Evolutionary conservation across 108 stramenopile species (phyloP).

Genomic region (Skeletonema marinoi): DNA sequence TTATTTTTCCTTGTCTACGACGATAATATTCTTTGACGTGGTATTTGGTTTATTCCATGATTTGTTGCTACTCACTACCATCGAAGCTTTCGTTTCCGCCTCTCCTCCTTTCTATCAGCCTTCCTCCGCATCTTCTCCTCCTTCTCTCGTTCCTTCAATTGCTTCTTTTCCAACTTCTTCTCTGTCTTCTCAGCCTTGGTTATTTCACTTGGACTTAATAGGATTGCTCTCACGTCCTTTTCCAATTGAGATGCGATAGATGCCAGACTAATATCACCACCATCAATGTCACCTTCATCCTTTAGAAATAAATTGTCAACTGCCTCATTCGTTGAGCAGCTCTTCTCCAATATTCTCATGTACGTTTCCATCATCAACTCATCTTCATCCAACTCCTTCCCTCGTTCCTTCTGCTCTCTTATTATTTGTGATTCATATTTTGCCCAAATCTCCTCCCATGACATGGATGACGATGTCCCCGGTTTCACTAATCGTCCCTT

Average conservation of each 20-base stretch:
- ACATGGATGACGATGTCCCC: constrained; percentile 51
- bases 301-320: constrained; percentile 41
- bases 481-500: constrained; percentile 32
- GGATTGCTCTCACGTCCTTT: constrained; percentile 12
- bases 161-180: constrained; percentile 13
- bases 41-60: too few relatives aligned
- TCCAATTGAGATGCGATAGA: constrained; percentile 22
- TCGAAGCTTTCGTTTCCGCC: background rate
- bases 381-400: constrained; percentile 17
- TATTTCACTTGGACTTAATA: constrained; percentile 6
- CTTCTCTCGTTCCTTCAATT: constrained; percentile 12
- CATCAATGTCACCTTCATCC: background rate
- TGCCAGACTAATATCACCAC: constrained; percentile 11
- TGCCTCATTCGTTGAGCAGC: constrained; percentile 55
- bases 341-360: constrained; percentile 57
- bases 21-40: too few relatives aligned
- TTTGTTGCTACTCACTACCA: background rate
- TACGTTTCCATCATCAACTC: constrained; percentile 48
- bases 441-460: constrained; percentile 62
- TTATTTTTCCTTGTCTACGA: too few relatives aligned
- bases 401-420: constrained; percentile 25
- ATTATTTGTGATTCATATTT: constrained; percentile 57
- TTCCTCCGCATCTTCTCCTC: constrained; percentile 16
- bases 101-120: constrained; percentile 13
- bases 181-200: constrained; percentile 6